Conservation (phyloP, 1,284 basidiomycete genomes). For the Naganishia liquefaciens region DNA sequence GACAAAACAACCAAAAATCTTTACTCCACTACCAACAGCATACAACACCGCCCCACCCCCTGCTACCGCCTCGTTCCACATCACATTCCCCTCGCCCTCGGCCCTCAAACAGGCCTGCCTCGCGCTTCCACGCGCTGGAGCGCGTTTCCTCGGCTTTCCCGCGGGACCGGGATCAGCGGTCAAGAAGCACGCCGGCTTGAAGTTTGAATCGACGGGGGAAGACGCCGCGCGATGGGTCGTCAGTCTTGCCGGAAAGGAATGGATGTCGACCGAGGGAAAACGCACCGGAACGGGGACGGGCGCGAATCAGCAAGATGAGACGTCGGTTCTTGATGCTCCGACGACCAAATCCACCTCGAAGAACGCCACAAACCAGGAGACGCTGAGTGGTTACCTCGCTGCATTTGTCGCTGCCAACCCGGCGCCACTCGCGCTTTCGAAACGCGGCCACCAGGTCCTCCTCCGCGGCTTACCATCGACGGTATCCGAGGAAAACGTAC, state of each 20-base stretch:
- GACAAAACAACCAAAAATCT: conserved; percentile 10
- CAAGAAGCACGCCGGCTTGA: not conserved
- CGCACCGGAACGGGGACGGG: not conserved
- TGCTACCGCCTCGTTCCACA: conserved; percentile 4
- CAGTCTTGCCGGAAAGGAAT: conserved; percentile 12
- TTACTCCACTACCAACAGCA: not conserved
- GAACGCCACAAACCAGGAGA: not conserved
- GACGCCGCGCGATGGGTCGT: conserved; percentile 16
- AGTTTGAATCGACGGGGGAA: not conserved
- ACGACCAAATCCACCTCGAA: not conserved
- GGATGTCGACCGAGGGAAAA: not conserved
- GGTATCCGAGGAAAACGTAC: conserved; percentile 11
- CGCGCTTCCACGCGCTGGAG: conserved; percentile 2
- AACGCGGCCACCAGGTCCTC: conserved; percentile 13
- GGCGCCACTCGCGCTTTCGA: conserved; percentile 14
- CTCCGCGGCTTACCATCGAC: not conserved
- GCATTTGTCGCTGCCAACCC: not conserved
- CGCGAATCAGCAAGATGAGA: not conserved
- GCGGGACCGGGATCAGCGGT: not conserved
- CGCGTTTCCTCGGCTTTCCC: conserved; percentile 4
- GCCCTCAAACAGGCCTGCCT: not conserved
- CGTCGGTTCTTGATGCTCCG: no score
- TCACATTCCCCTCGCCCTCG: conserved; percentile 9
- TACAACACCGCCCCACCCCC: not conserved
- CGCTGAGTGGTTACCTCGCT: conserved; percentile 8